These are phyloP conservation scores for Anastatica hierochuntica DNA, from an alignment of 345 rosid species.

Conservation along the genomic window DNA sequence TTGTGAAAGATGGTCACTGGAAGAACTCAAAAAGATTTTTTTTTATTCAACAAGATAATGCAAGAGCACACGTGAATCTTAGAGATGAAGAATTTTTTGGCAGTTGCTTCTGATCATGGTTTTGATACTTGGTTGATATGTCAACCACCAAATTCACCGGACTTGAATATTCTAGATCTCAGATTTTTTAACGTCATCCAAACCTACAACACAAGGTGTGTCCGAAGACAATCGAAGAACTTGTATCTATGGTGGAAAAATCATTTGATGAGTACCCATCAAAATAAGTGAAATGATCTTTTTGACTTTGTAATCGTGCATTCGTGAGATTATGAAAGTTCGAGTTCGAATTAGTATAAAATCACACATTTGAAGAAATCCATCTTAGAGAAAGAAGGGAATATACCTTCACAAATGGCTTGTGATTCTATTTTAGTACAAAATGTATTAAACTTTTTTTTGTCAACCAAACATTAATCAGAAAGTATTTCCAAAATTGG, in stretches of 20 bases:
- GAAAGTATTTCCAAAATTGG: too few species aligned
- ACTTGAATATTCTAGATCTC: background rate
- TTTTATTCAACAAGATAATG: too few species aligned
- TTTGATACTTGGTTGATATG: background rate
- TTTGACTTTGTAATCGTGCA: background rate
- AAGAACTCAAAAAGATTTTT: too few species aligned
- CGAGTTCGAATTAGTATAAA: background rate
- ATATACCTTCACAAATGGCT: background rate
- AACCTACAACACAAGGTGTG: background rate
- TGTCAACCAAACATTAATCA: too few species aligned
- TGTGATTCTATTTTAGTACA: background rate
- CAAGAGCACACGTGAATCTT: too few species aligned
- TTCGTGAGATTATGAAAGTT: background rate
- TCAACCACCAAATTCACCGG: background rate
- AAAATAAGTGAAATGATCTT: too few species aligned
- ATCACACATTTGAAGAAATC: background rate
- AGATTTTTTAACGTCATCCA: background rate
- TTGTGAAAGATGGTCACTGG: too few species aligned
- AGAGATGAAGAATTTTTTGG: too few species aligned
- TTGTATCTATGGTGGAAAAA: background rate
- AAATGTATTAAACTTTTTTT: background rate
- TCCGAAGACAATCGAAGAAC: background rate
- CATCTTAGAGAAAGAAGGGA: background rate
- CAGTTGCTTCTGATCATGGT: too few species aligned
- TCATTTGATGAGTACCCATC: too few species aligned